Base-by-base conservation (phyloP, 495 filamentous ascomycete genomes). In the Tuber indicum region DNA sequence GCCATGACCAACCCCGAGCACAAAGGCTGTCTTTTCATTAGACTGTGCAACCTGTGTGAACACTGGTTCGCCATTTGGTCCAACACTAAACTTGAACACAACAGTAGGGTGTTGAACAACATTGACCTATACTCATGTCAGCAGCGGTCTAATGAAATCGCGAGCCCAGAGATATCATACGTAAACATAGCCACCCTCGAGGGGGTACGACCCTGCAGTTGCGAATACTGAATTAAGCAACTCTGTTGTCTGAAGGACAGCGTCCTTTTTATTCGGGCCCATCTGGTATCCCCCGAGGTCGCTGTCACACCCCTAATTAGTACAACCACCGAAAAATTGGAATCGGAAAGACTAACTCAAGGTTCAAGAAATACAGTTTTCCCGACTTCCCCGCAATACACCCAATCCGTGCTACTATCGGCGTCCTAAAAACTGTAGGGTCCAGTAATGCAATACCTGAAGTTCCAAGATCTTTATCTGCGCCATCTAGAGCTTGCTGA, bases 381-480 rank as follows among this genome's bases (percentile, higher is more conserved):
- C 85, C 85, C 43, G 81, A 84, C 66, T 86, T 86, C 16, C 85
- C 84, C 17, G 83, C 81, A 46, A 84, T 78, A 14, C 83, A 85
- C 41, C 83, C 84, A 70, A 85, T 82, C 17, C 84, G 72, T 9
- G 70, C 52, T 2, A 80, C 76, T 19, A 73, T 75, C 0, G 81
- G 73, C n/a, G 80, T 81, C 70, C 75, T 81, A 21, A 81, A 81
- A 71, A 78, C 79, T 4, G 52, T 71, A 26, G 71, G 78, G 42
- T 77, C 80, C 16, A 80, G 72, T 71, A 80, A 74, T 2, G 78
- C 78, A 45, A 80, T 75, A n/a, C 76, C 78, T 1, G 83, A 84
- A 16, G 86, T 86, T 21, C 86, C 86, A 39, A 87, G 82, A 81
- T 87, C 86, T 58, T 84, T 85, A 75, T 87, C 86, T 8, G 85